Percentiles rank a stretch among this genome's conserved stretches.
These are phyloP conservation scores for Ustilago hordei DNA, from an alignment of 1,284 basidiomycete genomes.

Conservation along the genomic window DNA sequence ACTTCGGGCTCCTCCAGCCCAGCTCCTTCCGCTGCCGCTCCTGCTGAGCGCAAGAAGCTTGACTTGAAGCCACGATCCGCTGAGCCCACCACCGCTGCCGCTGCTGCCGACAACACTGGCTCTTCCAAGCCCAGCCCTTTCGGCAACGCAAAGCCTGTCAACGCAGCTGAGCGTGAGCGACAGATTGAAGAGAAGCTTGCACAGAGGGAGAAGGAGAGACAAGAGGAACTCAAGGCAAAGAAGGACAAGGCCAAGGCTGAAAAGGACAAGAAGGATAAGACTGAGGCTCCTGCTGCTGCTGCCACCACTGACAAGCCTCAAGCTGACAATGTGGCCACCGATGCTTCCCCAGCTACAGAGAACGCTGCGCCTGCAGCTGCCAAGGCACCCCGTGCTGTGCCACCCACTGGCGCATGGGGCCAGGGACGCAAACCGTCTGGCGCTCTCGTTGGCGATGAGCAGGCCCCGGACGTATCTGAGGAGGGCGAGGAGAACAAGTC, in stretches of 20 bases:
- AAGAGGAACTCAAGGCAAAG: conserved; percentile 54
- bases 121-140: conserved; percentile 76
- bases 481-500: conserved; percentile 16
- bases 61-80: conserved; percentile 66
- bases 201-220: conserved; percentile 58
- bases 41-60: conserved; percentile 65
- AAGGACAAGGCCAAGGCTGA: conserved; percentile 60
- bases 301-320: conserved; percentile 13
- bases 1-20: conserved; percentile 45
- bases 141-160: conserved; percentile 89
- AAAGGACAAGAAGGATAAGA: conserved; percentile 43
- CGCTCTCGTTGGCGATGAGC: conserved; percentile 45
- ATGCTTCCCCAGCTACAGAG: conserved; percentile 26
- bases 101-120: conserved; percentile 80
- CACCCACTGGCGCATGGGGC: conserved; percentile 61
- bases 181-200: conserved; percentile 75
- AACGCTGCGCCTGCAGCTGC: conserved; percentile 23
- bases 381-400: conserved; percentile 34
- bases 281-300: conserved; percentile 15
- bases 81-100: conserved; percentile 73
- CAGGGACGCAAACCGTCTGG: conserved; percentile 60
- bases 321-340: conserved; percentile 9
- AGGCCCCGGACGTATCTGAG: conserved; percentile 11
- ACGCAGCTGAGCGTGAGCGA: conserved; percentile 81
- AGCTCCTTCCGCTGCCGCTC: conserved; percentile 41